phyloP scores from a whole-genome alignment of 2,329 filamentous ascomycete species.

The Epichloe typhina region DNA sequence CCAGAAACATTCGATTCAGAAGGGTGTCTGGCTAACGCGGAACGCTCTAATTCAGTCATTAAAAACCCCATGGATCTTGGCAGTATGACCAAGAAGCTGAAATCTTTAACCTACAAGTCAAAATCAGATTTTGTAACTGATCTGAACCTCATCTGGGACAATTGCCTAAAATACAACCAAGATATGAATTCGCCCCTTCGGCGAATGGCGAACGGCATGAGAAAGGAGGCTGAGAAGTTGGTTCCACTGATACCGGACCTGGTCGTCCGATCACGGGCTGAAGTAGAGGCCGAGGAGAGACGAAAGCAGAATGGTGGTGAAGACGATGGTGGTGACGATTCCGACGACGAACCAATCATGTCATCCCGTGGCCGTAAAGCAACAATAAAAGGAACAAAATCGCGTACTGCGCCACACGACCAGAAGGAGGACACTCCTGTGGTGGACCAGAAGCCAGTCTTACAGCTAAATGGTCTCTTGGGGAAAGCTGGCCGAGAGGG shows the following conservation, averaged over 20 bases:
- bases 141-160: conserved; percentile 90
- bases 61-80: conserved; percentile 97
- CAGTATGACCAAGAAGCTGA: conserved; percentile 96
- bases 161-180: conserved; percentile 91
- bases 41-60: conserved; percentile 48
- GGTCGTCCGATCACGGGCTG: conserved; percentile 75
- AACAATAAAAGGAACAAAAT: conserved; percentile 58
- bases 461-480: conserved; percentile 53
- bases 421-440: conserved; percentile 69
- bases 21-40: neutral
- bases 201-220: conserved; percentile 91
- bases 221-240: conserved; percentile 92
- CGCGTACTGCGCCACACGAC: conserved; percentile 60
- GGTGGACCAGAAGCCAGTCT: conserved; percentile 58
- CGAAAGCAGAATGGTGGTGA: conserved; percentile 77
- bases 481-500: conserved; percentile 50
- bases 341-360: conserved; percentile 97
- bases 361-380: conserved; percentile 87
- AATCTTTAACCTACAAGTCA: conserved; percentile 64
- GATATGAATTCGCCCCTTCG: conserved; percentile 76
- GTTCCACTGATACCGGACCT: conserved; percentile 92
- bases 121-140: conserved; percentile 93
- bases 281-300: conserved; percentile 80
- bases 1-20: neutral
- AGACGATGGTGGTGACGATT: conserved; percentile 75